Conservation (phyloP, 2,329 filamentous ascomycete species). For the Colletotrichum sojae region DNA sequence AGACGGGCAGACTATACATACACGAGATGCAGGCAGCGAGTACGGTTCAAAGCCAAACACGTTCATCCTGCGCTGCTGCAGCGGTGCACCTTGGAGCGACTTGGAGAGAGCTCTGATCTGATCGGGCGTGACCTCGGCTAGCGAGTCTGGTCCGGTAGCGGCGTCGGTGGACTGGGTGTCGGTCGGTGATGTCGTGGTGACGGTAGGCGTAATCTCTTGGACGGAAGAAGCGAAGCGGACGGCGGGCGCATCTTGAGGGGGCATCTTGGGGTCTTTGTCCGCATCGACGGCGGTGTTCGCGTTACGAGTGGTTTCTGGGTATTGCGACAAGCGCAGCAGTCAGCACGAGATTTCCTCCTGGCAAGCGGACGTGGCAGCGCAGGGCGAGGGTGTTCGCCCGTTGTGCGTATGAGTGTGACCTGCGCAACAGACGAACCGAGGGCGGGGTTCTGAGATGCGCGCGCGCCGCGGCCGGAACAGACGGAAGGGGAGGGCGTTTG, state of each 20-base stretch:
- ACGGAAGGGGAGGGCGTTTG: slow-evolving; percentile 35
- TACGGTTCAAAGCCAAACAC: slow-evolving; percentile 93
- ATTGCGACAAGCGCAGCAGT: slow-evolving; percentile 40
- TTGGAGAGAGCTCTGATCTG: slow-evolving; percentile 80
- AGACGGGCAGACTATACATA: slow-evolving; percentile 63
- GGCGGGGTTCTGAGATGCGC: slow-evolving; percentile 34
- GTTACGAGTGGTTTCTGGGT: slow-evolving; percentile 32
- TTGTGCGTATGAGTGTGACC: slow-evolving; percentile 34
- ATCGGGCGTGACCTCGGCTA: slow-evolving; percentile 66
- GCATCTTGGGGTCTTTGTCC: slow-evolving; percentile 44
- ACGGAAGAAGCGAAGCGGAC: slow-evolving; percentile 82
- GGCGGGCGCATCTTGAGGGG: slow-evolving; percentile 56
- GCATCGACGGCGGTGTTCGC: slow-evolving; percentile 29
- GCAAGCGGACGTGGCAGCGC: background rate
- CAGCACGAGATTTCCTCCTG: slow-evolving; percentile 28
- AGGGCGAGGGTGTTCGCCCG: slow-evolving; percentile 4
- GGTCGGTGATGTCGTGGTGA: slow-evolving; percentile 57
- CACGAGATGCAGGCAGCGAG: slow-evolving; percentile 86
- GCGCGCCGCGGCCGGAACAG: slow-evolving; percentile 31
- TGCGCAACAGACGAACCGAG: slow-evolving; percentile 41
- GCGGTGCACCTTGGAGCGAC: slow-evolving; percentile 78
- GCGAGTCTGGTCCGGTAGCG: slow-evolving; percentile 48
- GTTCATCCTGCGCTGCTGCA: slow-evolving; percentile 87
- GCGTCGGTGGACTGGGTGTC: slow-evolving; percentile 43
- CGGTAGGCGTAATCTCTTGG: slow-evolving; percentile 72